These are phyloP conservation scores for Neoscytalidium dimidiatum DNA, from an alignment of 2,329 filamentous ascomycete species.

Conservation along the genomic window DNA sequence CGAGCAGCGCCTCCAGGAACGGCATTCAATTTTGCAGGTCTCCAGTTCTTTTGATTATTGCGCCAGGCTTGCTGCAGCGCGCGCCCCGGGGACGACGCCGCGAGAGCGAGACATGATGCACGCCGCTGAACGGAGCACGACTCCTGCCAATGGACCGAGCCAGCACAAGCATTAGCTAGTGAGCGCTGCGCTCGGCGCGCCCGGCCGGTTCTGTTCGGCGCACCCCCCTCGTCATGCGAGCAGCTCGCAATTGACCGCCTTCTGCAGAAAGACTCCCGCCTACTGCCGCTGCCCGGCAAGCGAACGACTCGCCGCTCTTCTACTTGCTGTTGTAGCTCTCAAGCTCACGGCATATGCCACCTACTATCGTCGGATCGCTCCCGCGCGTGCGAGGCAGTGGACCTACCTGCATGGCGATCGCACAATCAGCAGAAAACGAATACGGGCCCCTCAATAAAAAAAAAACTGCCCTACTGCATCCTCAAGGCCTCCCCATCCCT, in stretches of 20 bases:
- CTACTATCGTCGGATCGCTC: neutral
- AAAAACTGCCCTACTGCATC: neutral
- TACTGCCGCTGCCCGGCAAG: neutral
- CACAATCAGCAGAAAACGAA: constrained; percentile 8
- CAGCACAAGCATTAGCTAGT: neutral
- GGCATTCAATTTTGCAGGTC: constrained; percentile 12
- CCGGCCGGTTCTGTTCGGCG: neutral
- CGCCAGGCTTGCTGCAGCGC: neutral
- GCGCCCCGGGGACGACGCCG: constrained; percentile 10
- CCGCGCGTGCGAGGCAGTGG: neutral
- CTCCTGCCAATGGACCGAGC: neutral
- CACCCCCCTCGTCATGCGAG: neutral
- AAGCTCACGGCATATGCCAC: neutral
- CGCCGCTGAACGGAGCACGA: neutral
- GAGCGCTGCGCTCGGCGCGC: neutral
- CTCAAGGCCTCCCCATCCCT: constrained; percentile 2
- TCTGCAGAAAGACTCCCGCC: neutral
- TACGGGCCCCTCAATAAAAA: constrained; percentile 15
- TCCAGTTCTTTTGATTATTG: constrained; percentile 18
- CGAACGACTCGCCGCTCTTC: neutral
- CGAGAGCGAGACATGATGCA: neutral
- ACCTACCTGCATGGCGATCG: neutral
- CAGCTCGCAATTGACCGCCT: neutral
- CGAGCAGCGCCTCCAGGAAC: neutral
- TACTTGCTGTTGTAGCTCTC: neutral